A percentile compares a stretch with the other conserved stretches of the same genome.
phyloP scores from a whole-genome alignment of 768 basidiomycete genomes.

The Candolleomyces eurysporus region DNA sequence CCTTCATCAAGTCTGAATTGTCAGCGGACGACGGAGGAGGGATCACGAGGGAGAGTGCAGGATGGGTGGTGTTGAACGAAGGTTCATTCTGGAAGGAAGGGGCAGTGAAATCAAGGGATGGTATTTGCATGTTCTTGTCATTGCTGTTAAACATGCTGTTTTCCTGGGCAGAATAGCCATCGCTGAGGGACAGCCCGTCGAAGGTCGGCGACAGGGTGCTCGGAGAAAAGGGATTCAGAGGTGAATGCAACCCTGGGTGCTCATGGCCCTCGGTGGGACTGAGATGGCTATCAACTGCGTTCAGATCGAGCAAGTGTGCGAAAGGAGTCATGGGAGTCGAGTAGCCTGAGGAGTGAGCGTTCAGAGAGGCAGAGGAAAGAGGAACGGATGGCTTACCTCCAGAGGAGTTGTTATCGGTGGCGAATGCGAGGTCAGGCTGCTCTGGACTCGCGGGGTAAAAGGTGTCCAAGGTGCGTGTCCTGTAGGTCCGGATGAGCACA shows the following conservation, averaged over 20 bases:
- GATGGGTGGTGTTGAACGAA: neutral
- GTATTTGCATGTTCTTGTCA: neutral
- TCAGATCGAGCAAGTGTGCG: neutral
- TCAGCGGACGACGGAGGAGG: neutral
- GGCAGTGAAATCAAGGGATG: neutral
- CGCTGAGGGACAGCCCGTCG: neutral
- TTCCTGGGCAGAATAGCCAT: neutral
- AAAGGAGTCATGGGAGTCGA: conserved; percentile 7
- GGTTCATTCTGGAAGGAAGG: neutral
- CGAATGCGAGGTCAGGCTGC: neutral
- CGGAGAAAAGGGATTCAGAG: neutral
- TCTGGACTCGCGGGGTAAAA: conserved; percentile 1
- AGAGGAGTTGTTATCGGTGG: neutral
- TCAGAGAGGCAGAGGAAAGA: neutral
- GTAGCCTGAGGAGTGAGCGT: conserved; percentile 3
- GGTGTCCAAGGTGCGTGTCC: neutral
- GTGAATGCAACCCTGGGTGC: neutral
- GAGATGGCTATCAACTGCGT: neutral
- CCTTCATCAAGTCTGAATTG: neutral
- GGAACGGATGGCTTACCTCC: conserved; percentile 3
- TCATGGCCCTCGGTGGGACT: neutral
- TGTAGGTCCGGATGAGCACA: neutral
- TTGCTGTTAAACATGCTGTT: neutral
- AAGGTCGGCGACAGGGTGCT: neutral
- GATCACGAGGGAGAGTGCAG: neutral